These are phyloP conservation scores for Colletotrichum paranaense DNA, from an alignment of 2,329 filamentous ascomycete genomes.

Conservation along the genomic window DNA sequence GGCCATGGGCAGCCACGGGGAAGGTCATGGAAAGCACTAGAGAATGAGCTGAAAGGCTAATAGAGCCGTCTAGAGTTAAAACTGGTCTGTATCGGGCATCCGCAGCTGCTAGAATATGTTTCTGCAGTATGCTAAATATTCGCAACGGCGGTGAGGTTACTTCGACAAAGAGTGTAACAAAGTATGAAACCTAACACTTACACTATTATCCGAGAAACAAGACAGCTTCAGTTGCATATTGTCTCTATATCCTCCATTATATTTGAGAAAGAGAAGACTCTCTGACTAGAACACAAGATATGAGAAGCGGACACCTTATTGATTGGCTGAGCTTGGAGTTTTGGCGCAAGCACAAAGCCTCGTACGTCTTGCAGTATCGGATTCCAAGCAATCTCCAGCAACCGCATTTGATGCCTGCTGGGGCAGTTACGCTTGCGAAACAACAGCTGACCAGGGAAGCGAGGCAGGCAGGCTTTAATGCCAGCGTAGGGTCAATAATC, in stretches of 20 bases:
- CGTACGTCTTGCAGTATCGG: not conserved
- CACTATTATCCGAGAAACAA: not conserved
- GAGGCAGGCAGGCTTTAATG: not conserved
- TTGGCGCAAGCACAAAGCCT: not conserved
- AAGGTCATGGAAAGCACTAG: not conserved
- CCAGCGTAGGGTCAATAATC: not conserved
- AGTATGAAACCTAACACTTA: not conserved
- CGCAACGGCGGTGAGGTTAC: not conserved
- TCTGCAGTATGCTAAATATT: not conserved
- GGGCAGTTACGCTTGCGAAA: not conserved
- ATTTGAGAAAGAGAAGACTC: no score
- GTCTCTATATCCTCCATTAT: not conserved
- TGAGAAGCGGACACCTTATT: not conserved
- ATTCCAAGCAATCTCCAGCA: not conserved
- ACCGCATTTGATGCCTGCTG: not conserved
- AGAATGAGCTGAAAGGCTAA: not conserved
- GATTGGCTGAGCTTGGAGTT: not conserved
- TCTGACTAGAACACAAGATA: not conserved
- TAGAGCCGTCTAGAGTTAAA: no score
- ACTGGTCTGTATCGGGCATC: no score
- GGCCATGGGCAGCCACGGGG: not conserved
- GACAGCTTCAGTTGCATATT: not conserved
- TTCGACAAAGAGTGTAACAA: not conserved
- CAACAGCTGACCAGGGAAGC: not conserved
- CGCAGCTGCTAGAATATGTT: not conserved